Evolutionary conservation across 164 flowering plant species (phyloP).

Genomic region (Liriodendron chinense): DNA sequence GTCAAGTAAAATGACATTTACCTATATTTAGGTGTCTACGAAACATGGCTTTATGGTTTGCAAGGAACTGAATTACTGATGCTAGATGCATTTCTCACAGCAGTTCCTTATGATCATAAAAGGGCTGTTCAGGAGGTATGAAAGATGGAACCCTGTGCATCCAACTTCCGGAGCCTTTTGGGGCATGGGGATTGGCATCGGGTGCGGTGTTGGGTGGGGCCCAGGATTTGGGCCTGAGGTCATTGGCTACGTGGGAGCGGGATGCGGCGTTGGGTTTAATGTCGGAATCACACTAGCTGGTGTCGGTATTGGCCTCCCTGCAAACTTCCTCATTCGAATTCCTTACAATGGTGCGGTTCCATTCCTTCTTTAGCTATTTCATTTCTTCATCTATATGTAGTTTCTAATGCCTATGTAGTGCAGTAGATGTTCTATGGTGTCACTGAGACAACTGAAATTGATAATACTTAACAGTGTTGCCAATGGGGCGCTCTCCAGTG

Average conservation of each 20-base stretch:
- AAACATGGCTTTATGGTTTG: too few relatives aligned
- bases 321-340: slow-evolving; percentile 42
- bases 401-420: background rate
- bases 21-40: too few relatives aligned
- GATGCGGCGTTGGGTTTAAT: slow-evolving; percentile 89
- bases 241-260: slow-evolving; percentile 92
- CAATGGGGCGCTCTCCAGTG: too few relatives aligned
- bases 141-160: slow-evolving; percentile 97
- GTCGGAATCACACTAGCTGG: slow-evolving; percentile 88
- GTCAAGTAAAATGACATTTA: too few relatives aligned
- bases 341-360: slow-evolving; percentile 61
- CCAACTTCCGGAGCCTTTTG: slow-evolving; percentile 92
- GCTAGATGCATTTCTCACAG: background rate
- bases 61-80: background rate
- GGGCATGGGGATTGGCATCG: slow-evolving; percentile 95
- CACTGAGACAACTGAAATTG: background rate
- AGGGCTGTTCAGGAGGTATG: slow-evolving; percentile 77
- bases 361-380: background rate
- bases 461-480: too few relatives aligned
- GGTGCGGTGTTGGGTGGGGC: slow-evolving; percentile 98
- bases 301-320: slow-evolving; percentile 90
- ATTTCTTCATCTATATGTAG: background rate
- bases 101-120: slow-evolving; percentile 85
- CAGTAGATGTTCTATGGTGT: background rate
- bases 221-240: slow-evolving; percentile 98